Evolutionary conservation across 805 yeast genomes (phyloP), one percentile per base, ranked within the genome.

Genomic region (Lachancea mirantina): DNA sequence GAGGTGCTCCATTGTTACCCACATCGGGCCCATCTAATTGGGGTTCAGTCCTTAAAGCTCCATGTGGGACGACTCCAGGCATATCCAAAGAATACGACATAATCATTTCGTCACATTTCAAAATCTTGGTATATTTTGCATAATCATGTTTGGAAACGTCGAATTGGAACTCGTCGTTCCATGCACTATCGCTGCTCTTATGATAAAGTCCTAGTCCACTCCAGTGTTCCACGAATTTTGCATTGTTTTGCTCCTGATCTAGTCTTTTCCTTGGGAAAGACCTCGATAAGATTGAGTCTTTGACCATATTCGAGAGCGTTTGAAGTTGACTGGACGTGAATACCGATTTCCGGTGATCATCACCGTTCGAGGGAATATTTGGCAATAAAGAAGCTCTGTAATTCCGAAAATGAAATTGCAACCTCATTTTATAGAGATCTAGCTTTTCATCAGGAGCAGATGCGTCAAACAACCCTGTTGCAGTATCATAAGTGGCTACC

Each of bases 81-180:
- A 66, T 49, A 52, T 92, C 97, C 46, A 68, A 80, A 49, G 71
- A 76, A 46, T 82, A 82, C 5, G 66, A 60, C 1, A 84, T 23
- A n/a, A 67, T 59, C 1, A 77, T 64, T 4, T 52, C 52, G 0
- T 73, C 70, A 0, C 92, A 70, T 38, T 78, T 83, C 4, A 87
- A 45, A 2, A 92, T 55, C 29, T 74, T 72, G 6, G 92, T 73
- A 41, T 72, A 80, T 53, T 78, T 82, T 1, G 92, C 97, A 56
- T 92, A 92, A 49, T 92, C 96, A 17, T 74, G 70, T 9, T 58
- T 59, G 1, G 52, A 42, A 3, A 57, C 54, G 17, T 61, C 65
- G 36, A 46, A 50, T 13, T 45, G 47, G 16, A 50, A 47, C 6
- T 43, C 51, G 13, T 37, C 47, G 25, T 52, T 52, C n/a, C 52